Conservation (phyloP, 2,329 filamentous ascomycete species). For the Byssoonygena ceratinophila region DNA sequence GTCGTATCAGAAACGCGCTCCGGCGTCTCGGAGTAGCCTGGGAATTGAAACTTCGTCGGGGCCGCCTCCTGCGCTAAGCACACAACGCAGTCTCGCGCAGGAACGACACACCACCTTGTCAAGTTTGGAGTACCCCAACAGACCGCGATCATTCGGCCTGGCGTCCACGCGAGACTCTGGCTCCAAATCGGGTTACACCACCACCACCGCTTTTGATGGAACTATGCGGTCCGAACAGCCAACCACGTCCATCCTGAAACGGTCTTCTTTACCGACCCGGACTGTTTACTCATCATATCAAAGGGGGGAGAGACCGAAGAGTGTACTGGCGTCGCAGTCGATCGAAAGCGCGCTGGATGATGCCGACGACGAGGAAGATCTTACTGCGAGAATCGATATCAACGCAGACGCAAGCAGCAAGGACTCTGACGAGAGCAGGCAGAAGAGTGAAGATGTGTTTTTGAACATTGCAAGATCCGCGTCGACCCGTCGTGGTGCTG, state of each 20-base stretch:
- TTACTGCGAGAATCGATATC: slow-evolving; percentile 6
- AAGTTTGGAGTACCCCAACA: slow-evolving; percentile 8
- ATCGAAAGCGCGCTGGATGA: slow-evolving; percentile 18
- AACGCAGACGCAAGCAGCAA: slow-evolving; percentile 20
- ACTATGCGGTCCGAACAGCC: slow-evolving; percentile 21
- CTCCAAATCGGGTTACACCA: slow-evolving; percentile 8
- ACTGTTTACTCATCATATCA: slow-evolving; percentile 18
- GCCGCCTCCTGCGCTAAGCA: slow-evolving; percentile 43
- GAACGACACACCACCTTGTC: slow-evolving; percentile 22
- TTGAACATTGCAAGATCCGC: slow-evolving; percentile 39
- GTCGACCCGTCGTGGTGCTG: slow-evolving; percentile 29
- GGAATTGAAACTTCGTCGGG: slow-evolving; percentile 43
- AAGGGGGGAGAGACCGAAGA: slow-evolving; percentile 17
- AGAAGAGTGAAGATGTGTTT: slow-evolving; percentile 38
- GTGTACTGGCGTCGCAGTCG: slow-evolving; percentile 10
- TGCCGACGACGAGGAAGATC: slow-evolving; percentile 18
- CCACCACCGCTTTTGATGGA: slow-evolving; percentile 16
- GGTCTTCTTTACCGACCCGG: slow-evolving; percentile 17
- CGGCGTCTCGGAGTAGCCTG: slow-evolving; percentile 40
- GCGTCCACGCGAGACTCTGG: slow-evolving; percentile 11
- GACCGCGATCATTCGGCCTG: slow-evolving; percentile 14
- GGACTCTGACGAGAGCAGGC: slow-evolving; percentile 29
- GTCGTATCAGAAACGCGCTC: slow-evolving; percentile 29
- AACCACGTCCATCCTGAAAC: slow-evolving; percentile 22
- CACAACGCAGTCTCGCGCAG: slow-evolving; percentile 30